Evolutionary conservation across 345 rosid genomes (phyloP).

Genomic region (Excoecaria cochinchinensis): DNA sequence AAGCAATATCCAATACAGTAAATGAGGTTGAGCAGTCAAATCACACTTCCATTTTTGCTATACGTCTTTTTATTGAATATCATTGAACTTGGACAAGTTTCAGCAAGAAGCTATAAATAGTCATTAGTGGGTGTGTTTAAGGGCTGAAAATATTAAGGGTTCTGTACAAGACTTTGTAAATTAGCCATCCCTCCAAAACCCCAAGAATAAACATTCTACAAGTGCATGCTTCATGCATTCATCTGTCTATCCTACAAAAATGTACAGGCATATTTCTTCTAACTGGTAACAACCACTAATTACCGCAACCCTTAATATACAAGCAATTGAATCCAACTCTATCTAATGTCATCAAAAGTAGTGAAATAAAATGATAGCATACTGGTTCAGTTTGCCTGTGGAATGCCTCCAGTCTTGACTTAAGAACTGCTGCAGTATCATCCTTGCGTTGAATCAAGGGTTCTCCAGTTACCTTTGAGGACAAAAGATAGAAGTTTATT

Average conservation of each 20-base stretch:
- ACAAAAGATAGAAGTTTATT: slow-evolving; percentile 6
- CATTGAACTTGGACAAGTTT: neutral
- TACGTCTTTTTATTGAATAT: neutral
- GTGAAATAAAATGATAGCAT: slow-evolving; percentile 19
- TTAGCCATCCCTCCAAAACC: neutral
- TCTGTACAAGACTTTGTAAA: neutral
- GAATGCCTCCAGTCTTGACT: slow-evolving; percentile 81
- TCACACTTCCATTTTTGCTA: neutral
- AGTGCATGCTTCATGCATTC: neutral
- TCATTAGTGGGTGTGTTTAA: neutral
- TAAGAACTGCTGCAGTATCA: slow-evolving; percentile 86
- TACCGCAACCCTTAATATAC: neutral
- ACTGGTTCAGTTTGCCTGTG: slow-evolving; percentile 92
- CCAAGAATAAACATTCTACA: neutral
- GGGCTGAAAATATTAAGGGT: neutral
- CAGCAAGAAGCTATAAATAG: neutral
- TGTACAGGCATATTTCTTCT: neutral
- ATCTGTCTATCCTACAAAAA: neutral
- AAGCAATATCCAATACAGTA: neutral
- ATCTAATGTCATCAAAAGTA: neutral
- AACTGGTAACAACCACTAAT: neutral
- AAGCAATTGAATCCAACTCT: neutral
- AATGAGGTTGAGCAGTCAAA: neutral
- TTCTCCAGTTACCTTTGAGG: slow-evolving; percentile 76
- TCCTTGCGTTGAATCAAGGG: slow-evolving; percentile 91